Evolutionary conservation across 345 rosid species (phyloP), one percentile per base, ranked within the genome.

Genomic region (Viola odorata): DNA sequence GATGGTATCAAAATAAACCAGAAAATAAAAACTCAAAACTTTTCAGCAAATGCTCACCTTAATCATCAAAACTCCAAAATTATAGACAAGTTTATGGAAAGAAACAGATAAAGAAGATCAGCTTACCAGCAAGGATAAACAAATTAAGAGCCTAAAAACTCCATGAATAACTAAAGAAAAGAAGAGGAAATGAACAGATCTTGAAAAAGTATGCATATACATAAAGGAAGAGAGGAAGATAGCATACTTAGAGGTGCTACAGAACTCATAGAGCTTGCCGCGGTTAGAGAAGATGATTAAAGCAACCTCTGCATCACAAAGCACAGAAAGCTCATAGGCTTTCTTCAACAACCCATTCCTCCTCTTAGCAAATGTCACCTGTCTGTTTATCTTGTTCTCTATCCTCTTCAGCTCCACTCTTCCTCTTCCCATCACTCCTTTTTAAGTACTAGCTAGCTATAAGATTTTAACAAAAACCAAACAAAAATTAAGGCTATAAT

Each of bases 321-420:
- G 86, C 45, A 91, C 92, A 55, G 98, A 91, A 45, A 92, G 73
- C 73, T 92, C 98, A 53, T 92, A 89, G 64, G 98, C 96, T 81
- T 92, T 92, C 89, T 92, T 92, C 81, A 92, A 68, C 78, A 92
- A 57, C 45, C 96, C 98, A 71, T 89, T 89, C 67, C 98, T 87
- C 60, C 98, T 87, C 81, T 92, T 92, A 3, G 98, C 89, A 75
- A 92, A 92, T 0, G 98, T 92, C 57, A 92, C 98, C 78, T 92
- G 98, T 79, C 98, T 87, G 89, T 91, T 91, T 80, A 91, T 91
- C 82, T 91, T 89, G 88, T 92, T 92, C 85, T 92, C 98, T 74
- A 92, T 92, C 85, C 98, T 85, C 88, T 89, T 92, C 88, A 92
- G 70, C 80, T 92, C 98, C 58, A 92, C 98, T 83, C 94, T 87